These are phyloP conservation scores for Metschnikowia drakensbergensis DNA, from an alignment of 805 yeast genomes.

Conservation along the genomic window DNA sequence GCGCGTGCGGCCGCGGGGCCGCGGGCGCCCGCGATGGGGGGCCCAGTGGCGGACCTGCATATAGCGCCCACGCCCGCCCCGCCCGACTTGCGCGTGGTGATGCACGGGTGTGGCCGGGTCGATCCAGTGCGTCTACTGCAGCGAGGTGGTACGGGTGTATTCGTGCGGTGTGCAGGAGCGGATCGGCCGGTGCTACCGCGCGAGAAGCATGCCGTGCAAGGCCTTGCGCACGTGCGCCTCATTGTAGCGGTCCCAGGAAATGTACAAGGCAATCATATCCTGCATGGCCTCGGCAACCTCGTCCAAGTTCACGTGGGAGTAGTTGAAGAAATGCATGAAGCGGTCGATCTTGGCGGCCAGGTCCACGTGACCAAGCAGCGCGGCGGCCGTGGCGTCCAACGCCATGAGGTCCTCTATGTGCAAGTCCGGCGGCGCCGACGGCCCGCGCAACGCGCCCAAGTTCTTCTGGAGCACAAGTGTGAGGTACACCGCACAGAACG, in stretches of 20 bases:
- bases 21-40: background rate
- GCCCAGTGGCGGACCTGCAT: no score
- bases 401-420: constrained; percentile 39
- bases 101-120: no score
- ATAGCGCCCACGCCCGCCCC: no score
- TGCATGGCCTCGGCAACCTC: constrained; percentile 81
- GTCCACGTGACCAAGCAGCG: constrained; percentile 1
- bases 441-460: constrained; percentile 18
- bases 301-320: constrained; percentile 70
- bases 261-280: constrained; percentile 76
- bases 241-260: constrained; percentile 82
- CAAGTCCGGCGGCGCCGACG: constrained; percentile 19
- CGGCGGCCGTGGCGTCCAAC: constrained; percentile 12
- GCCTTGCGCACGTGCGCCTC: constrained; percentile 55
- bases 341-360: constrained; percentile 42
- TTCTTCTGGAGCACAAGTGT: constrained; percentile 57
- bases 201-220: constrained; percentile 39
- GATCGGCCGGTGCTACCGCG: background rate
- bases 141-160: no score
- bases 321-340: constrained; percentile 65
- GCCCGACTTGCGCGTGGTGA: no score
- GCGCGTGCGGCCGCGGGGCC: no score
- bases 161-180: no score
- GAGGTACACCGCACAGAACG: constrained; percentile 76
- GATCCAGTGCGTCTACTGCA: no score